Base-by-base conservation (phyloP, 345 rosid species). In the Ceriops zippeliana region DNA sequence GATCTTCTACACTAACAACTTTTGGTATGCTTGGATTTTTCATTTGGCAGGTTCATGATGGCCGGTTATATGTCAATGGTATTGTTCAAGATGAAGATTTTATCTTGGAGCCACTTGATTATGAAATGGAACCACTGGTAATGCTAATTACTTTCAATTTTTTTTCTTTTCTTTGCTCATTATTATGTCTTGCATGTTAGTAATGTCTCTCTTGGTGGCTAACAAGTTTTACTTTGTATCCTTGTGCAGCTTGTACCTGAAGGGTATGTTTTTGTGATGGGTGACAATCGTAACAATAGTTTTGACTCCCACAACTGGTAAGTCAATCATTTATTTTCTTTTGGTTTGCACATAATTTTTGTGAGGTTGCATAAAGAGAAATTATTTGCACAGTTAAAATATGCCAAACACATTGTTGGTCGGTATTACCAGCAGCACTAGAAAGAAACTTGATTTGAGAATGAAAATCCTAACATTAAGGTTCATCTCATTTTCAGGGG, bases 291-390 rank as follows among this genome's bases (percentile, higher is more conserved):
- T 13, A 93, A 93, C 67, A 83, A 89, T 80, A 93, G 98, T 74
- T 85, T 86, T 37, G 98, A 93, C 80, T 93, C 98, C 60, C 98
- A 87, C 77, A 68, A 84, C 84, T 93, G 98, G 98, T 93, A 86
- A 82, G 61, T 73, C 52, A 16, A 56, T 24, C 5, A 9, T 27
- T 54, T 27, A 5, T 21, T 24, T 56, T 24, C 4, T 24, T 27
- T 56, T 27, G 16, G 3, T 11, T 56, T 10, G 59, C 7, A 24
- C 6, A 27, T 56, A 8, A 9, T 24, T 56, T 24, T 27, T 27
- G 26, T 56, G 59, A 56, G 28, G 26, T 8, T 56, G 2, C 28
- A 56, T 56, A 13, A 5, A 24, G 13, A 38, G 58, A 5, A 6
- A 64, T 65, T 63, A 24, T 31, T 63, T 34, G 85, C 79, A 87